Base-by-base conservation (phyloP, 495 filamentous ascomycete genomes). In the Chaetomium fimeti region DNA sequence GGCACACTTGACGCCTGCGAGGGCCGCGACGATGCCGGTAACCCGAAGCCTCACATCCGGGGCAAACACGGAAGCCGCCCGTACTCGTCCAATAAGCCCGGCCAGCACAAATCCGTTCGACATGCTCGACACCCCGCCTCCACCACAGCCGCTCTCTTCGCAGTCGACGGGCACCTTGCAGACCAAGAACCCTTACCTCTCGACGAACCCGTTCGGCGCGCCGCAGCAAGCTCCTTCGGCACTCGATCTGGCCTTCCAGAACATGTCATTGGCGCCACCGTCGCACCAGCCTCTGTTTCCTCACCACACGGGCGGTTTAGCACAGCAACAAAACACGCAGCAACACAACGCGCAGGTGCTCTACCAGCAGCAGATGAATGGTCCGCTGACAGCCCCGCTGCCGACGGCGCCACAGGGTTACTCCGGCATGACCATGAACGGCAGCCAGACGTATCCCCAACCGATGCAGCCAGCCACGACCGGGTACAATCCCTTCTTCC, bases 281-380 rank as follows among this genome's bases (percentile, higher is more conserved):
- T 64, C 69, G 32, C 32, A 36, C 13, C 86, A 87, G 66, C 85
- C 88, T 18, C 79, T 96, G 36, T 94, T 93, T 71, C 91, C 91
- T 0, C 85, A 96, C 75, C 87, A 88, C 25, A 95, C 91, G 8
- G 93, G 92, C 11, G 91, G 91, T 38, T 82, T 89, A 68, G 83
- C 85, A 22, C 85, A 85, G 48, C 78, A 79, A 27, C 72, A 77
- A 73, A 53, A 70, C 8, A 36, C 85, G 20, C 85, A 85, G 48
- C 78, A 79, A 27, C 72, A 77, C 73, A 53, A 70, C 42, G 74
- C 62, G 25, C 82, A 84, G 62, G 53, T 78, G 9, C 48, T 69
- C 53, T 77, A 76, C 66, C 75, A 81, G 56, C 83, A 84, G 63
- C 78, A 85, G 49, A 84, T 84, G 70, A 86, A 84, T 3, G 86